A percentile compares a stretch with the other conserved stretches of the same genome.
phyloP scores from a whole-genome alignment of 805 yeast genomes.

The Hanseniaspora clermontiae region DNA sequence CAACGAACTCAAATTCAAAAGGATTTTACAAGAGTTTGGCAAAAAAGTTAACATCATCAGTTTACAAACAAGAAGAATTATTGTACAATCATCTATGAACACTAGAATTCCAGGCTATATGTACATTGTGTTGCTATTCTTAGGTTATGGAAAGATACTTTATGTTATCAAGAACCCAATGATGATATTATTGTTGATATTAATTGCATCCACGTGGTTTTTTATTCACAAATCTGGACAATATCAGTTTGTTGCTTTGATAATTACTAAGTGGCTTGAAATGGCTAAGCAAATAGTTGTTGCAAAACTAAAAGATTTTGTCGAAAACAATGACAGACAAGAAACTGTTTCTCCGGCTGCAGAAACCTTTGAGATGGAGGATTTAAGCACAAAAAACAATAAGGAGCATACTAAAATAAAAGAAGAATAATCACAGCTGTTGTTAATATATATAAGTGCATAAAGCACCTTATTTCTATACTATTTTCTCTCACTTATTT shows the following conservation, averaged over 20 bases:
- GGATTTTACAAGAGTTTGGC: slow-evolving; percentile 47
- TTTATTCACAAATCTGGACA: slow-evolving; percentile 58
- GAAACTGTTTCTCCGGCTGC: slow-evolving; percentile 10
- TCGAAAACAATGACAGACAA: slow-evolving; percentile 38
- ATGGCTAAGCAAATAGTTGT: slow-evolving; percentile 46
- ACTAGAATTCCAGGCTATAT: slow-evolving; percentile 78
- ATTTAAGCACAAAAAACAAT: slow-evolving; percentile 19
- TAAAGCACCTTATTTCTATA: background rate
- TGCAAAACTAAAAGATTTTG: slow-evolving; percentile 44
- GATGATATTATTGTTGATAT: slow-evolving; percentile 51
- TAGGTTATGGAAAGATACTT: slow-evolving; percentile 95
- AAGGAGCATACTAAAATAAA: background rate
- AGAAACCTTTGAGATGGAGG: slow-evolving; percentile 27
- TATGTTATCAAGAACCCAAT: slow-evolving; percentile 76
- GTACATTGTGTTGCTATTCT: slow-evolving; percentile 52
- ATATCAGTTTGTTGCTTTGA: slow-evolving; percentile 59
- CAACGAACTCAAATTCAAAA: slow-evolving; percentile 43
- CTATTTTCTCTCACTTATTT: background rate
- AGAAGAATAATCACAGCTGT: background rate
- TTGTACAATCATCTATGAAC: slow-evolving; percentile 44
- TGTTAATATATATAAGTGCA: background rate
- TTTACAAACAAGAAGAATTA: slow-evolving; percentile 79
- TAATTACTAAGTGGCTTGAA: slow-evolving; percentile 44
- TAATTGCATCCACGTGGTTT: slow-evolving; percentile 45
- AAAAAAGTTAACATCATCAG: slow-evolving; percentile 67